Percentiles rank a stretch among this genome's conserved stretches.
These are phyloP conservation scores for Berberis vulgaris DNA, from an alignment of 164 flowering plant genomes.

Conservation along the genomic window DNA sequence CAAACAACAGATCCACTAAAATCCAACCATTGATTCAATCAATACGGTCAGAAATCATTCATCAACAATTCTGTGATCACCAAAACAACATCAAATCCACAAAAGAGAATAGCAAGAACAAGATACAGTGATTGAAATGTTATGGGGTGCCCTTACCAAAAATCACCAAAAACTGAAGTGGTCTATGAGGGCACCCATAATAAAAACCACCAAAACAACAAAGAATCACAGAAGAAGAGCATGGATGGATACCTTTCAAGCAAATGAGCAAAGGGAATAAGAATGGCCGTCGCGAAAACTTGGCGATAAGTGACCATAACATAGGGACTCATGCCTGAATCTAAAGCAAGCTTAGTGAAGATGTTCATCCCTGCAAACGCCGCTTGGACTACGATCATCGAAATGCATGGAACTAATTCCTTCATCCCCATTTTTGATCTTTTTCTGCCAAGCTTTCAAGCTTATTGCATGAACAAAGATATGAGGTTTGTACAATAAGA, in stretches of 20 bases:
- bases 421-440: neutral
- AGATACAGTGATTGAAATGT: too few relatives aligned
- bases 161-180: neutral
- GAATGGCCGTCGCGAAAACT: neutral
- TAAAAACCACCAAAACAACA: neutral
- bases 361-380: conserved; percentile 86
- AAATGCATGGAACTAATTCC: conserved; percentile 3
- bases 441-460: too few relatives aligned
- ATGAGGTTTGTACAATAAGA: too few relatives aligned
- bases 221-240: neutral
- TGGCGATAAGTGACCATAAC: conserved; percentile 62
- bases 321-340: conserved; percentile 76
- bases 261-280: neutral
- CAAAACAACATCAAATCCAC: too few relatives aligned
- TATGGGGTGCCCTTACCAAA: too few relatives aligned
- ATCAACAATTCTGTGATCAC: too few relatives aligned
- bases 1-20: too few relatives aligned
- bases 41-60: too few relatives aligned
- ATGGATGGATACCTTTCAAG: neutral
- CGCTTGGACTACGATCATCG: conserved; percentile 48
- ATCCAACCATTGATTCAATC: too few relatives aligned
- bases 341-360: conserved; percentile 67
- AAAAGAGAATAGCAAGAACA: too few relatives aligned
- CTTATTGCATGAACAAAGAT: too few relatives aligned
- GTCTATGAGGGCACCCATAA: neutral